Evolutionary conservation across 352 stramenopile genomes (phyloP).

Genomic region (Pythium volutum): DNA sequence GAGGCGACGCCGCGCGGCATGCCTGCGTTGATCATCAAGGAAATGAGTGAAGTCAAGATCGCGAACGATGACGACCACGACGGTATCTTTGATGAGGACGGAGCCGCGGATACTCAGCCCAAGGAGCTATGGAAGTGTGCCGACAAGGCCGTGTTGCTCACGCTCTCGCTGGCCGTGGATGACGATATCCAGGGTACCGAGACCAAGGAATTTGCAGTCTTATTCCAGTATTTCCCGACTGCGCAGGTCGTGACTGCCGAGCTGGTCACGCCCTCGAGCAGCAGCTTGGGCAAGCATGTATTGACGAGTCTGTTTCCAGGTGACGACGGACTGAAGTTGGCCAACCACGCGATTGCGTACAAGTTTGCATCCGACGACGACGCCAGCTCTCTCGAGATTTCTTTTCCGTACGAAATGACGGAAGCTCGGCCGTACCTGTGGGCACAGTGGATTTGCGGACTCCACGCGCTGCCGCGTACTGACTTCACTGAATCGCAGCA

Average conservation of each 20-base stretch:
- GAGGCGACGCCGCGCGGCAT: background rate
- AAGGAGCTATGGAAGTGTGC: constrained; percentile 53
- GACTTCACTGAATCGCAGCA: constrained; percentile 3
- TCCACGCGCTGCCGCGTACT: constrained; percentile 45
- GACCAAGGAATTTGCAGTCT: constrained; percentile 41
- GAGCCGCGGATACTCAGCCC: constrained; percentile 13
- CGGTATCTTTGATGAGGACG: constrained; percentile 13
- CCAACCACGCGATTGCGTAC: constrained; percentile 47
- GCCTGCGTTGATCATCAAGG: constrained; percentile 17
- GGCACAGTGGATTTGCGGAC: constrained; percentile 72
- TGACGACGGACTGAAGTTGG: constrained; percentile 46
- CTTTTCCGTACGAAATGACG: constrained; percentile 37
- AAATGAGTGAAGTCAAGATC: constrained; percentile 36
- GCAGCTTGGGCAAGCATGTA: constrained; percentile 10
- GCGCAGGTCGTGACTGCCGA: constrained; percentile 58
- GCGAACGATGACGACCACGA: constrained; percentile 30
- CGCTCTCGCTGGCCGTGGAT: constrained; percentile 42
- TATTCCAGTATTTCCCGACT: constrained; percentile 63
- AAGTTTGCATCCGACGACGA: constrained; percentile 30
- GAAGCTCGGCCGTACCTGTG: constrained; percentile 60
- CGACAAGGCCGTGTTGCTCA: constrained; percentile 47
- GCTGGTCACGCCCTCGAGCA: constrained; percentile 26
- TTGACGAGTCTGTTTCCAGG: constrained; percentile 59
- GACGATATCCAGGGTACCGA: constrained; percentile 28
- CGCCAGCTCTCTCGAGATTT: constrained; percentile 27